Evolutionary conservation across 208 protist species (phyloP).

Genomic region (Leishmania braziliensis): DNA sequence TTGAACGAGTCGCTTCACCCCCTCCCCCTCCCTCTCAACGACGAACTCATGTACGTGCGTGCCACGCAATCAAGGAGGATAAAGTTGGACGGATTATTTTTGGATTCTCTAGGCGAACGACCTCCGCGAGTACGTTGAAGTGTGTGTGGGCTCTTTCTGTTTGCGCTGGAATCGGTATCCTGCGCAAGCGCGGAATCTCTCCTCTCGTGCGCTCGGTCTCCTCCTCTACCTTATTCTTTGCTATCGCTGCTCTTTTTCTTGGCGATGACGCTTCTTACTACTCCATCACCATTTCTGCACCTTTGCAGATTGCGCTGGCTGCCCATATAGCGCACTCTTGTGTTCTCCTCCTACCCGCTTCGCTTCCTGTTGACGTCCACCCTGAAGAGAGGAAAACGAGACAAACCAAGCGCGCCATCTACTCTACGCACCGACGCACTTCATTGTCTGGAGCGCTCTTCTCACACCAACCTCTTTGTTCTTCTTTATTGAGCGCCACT

Average conservation of each 20-base stretch:
- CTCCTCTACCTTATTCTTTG: background rate
- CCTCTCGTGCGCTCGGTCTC: background rate
- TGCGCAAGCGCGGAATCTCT: background rate
- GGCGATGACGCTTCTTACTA: background rate
- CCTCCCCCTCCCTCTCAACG: background rate
- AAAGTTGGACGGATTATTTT: background rate
- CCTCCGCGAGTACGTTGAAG: background rate
- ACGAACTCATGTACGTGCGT: background rate
- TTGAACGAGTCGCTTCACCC: background rate
- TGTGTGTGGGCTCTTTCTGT: background rate
- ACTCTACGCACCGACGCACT: background rate
- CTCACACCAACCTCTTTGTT: background rate
- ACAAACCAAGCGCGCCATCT: background rate
- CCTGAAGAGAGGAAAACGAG: background rate
- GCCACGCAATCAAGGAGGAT: background rate
- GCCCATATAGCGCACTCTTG: background rate
- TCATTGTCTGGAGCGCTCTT: background rate
- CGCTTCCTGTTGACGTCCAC: background rate
- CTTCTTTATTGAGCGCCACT: background rate
- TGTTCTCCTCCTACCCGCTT: background rate
- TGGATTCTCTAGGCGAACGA: background rate
- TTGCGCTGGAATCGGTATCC: background rate
- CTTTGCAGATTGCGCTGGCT: background rate
- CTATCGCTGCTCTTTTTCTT: background rate
- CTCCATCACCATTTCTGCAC: background rate